phyloP scores from a whole-genome alignment of 208 protist genomes.

The Trypanosoma vivax region DNA sequence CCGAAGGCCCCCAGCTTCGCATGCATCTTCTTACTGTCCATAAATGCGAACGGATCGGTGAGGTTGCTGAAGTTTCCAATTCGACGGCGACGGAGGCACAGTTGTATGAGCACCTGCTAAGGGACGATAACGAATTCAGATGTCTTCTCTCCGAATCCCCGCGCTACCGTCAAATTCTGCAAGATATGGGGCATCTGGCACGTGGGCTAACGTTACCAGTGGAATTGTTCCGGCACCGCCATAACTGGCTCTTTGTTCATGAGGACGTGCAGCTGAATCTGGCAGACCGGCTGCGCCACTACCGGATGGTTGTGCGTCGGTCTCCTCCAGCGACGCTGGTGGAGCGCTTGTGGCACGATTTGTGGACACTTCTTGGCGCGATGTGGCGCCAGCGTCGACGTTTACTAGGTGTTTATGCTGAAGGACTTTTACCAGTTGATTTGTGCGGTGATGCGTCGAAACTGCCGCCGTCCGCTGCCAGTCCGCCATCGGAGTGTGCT shows the following conservation, averaged over 20 bases:
- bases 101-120: conserved; percentile 27
- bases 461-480: neutral
- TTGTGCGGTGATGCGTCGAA: conserved; percentile 4
- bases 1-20: conserved; percentile 23
- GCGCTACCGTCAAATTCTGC: conserved; percentile 38
- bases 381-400: conserved; percentile 66
- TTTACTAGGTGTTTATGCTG: conserved; percentile 36
- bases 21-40: conserved; percentile 1
- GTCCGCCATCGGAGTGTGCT: conserved; percentile 3
- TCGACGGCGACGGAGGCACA: conserved; percentile 20
- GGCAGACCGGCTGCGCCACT: conserved; percentile 38
- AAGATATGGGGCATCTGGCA: conserved; percentile 39
- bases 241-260: conserved; percentile 55
- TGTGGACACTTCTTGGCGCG: conserved; percentile 56
- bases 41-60: neutral
- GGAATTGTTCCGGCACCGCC: conserved; percentile 43
- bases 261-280: conserved; percentile 58
- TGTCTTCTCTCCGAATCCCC: conserved; percentile 34
- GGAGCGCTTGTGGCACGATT: conserved; percentile 38
- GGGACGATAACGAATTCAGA: neutral
- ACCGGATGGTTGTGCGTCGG: conserved; percentile 28
- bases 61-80: neutral
- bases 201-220: conserved; percentile 41
- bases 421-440: conserved; percentile 1
- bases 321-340: conserved; percentile 18